phyloP scores from a whole-genome alignment of 2,329 filamentous ascomycete species.

The Botrytis fragariae region DNA sequence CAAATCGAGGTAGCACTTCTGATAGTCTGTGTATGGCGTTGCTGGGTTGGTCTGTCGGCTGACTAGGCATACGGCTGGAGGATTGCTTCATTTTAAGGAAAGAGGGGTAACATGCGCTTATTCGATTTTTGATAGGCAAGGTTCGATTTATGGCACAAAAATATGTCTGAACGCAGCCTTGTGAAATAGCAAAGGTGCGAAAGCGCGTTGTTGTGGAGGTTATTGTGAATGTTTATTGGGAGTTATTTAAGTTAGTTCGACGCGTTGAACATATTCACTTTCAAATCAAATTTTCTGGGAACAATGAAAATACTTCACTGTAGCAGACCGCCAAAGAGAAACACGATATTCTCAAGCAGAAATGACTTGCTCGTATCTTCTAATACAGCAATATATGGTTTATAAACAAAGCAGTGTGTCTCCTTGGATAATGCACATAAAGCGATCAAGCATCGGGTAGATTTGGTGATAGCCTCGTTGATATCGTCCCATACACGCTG shows the following conservation, averaged over 20 bases:
- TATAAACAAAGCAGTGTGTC: too few relatives aligned
- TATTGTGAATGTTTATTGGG: not conserved
- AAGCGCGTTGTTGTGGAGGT: not conserved
- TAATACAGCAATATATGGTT: not conserved
- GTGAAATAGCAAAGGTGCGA: not conserved
- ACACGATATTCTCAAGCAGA: not conserved
- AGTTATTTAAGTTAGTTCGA: not conserved
- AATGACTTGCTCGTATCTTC: too few relatives aligned
- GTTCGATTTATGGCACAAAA: too few relatives aligned
- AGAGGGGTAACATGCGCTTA: not conserved
- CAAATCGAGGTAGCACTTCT: not conserved
- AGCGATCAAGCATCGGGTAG: accelerated
- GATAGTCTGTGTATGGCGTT: not conserved
- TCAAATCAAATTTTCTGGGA: not conserved
- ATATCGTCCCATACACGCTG: not conserved
- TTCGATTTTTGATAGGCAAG: not conserved
- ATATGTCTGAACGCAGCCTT: not conserved
- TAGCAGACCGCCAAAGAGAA: too few relatives aligned
- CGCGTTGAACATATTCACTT: not conserved
- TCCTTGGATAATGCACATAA: not conserved
- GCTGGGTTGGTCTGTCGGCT: not conserved
- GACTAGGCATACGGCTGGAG: not conserved
- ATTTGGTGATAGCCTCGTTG: not conserved
- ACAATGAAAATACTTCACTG: not conserved
- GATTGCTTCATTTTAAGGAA: not conserved